A percentile compares a stretch with the other conserved stretches of the same genome.
These are phyloP conservation scores for Lagerstroemia speciosa DNA, from an alignment of 345 rosid genomes.

Conservation along the genomic window DNA sequence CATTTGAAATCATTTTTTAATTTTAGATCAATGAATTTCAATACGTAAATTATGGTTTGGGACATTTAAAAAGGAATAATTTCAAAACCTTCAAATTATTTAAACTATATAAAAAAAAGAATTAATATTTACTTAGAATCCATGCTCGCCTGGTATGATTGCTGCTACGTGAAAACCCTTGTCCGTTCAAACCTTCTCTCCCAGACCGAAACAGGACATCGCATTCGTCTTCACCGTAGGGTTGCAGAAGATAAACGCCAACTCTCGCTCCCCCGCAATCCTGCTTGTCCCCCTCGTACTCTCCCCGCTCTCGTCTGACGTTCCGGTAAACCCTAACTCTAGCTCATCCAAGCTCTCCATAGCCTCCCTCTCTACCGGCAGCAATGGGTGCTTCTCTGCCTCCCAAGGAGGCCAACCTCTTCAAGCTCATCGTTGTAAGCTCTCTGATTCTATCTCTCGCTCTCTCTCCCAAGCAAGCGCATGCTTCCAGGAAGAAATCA, in stretches of 20 bases:
- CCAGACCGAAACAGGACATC: not conserved
- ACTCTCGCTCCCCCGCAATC: slow-evolving; percentile 22
- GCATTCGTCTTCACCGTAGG: slow-evolving; percentile 39
- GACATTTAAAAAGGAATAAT: no score
- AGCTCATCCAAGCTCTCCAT: not conserved
- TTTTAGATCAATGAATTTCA: no score
- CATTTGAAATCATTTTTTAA: no score
- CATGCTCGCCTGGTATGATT: no score
- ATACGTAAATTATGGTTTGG: no score
- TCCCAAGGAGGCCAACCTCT: slow-evolving; percentile 98
- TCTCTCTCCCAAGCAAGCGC: not conserved
- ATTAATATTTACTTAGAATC: no score
- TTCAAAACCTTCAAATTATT: no score
- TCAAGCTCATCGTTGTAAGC: slow-evolving; percentile 98
- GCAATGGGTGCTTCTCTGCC: slow-evolving; percentile 97
- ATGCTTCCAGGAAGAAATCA: not conserved
- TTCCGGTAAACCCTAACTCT: not conserved
- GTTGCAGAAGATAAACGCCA: slow-evolving; percentile 85
- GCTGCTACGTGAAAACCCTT: not conserved
- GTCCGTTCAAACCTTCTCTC: not conserved
- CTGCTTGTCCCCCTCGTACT: not conserved
- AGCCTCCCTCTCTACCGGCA: not conserved
- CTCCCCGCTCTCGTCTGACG: not conserved
- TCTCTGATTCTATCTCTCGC: slow-evolving; percentile 14
- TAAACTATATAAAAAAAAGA: no score